These are phyloP conservation scores for Tricholoma flavovirens DNA, from an alignment of 768 basidiomycete genomes.

Conservation along the genomic window DNA sequence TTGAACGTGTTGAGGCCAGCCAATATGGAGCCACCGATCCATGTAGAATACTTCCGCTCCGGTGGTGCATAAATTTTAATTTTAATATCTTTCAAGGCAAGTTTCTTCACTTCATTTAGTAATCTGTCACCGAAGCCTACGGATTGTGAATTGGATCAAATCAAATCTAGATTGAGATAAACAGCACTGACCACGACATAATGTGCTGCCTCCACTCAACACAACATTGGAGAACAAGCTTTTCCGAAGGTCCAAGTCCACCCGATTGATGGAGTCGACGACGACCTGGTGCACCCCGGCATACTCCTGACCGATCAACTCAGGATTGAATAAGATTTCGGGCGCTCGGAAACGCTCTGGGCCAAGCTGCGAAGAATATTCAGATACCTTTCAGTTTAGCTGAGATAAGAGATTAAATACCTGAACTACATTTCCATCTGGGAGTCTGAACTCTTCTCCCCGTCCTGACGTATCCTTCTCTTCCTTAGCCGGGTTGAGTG, in stretches of 20 bases:
- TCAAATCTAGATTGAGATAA: not conserved
- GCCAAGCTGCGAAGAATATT: constrained; percentile 58
- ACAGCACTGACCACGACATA: constrained; percentile 71
- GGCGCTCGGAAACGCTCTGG: constrained; percentile 94
- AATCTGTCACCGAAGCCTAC: constrained; percentile 92
- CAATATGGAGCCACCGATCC: constrained; percentile 96
- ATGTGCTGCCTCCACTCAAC: constrained; percentile 91
- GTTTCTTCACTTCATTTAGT: constrained; percentile 93
- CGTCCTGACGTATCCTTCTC: constrained; percentile 83
- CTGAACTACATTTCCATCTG: constrained; percentile 92
- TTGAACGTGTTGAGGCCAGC: constrained; percentile 97
- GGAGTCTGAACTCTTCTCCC: constrained; percentile 84
- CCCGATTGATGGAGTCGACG: constrained; percentile 95
- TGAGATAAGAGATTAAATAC: constrained; percentile 35
- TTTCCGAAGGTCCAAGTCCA: constrained; percentile 94
- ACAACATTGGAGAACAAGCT: constrained; percentile 95
- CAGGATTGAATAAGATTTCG: constrained; percentile 96
- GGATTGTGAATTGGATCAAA: constrained; percentile 4
- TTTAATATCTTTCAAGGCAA: constrained; percentile 93
- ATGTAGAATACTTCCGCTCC: constrained; percentile 97
- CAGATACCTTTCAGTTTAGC: constrained; percentile 8
- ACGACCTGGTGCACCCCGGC: constrained; percentile 97
- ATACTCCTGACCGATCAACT: constrained; percentile 93
- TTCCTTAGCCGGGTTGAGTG: constrained; percentile 88
- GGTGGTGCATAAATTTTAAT: constrained; percentile 99